Base-by-base conservation (phyloP, 1,284 basidiomycete species). In the Moesziomyces sp. region DNA sequence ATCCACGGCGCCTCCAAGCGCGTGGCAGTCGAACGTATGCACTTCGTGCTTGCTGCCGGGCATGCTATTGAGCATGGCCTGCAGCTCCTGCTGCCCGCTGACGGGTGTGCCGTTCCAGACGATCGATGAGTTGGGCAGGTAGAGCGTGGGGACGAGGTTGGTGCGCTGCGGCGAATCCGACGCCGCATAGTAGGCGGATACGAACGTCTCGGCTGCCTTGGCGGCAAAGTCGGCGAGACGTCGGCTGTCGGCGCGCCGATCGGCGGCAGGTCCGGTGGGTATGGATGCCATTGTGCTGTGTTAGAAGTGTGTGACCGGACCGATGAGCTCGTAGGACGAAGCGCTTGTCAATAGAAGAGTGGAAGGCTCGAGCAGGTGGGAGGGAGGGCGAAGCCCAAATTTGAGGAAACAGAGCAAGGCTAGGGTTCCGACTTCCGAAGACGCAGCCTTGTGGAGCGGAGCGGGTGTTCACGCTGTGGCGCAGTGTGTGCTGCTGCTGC, bases 101-200 rank as follows among this genome's bases (percentile, higher is more conserved):
- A 83, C 76, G 18, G 81, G 81, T 28, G 78, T 81, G 14, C 81
- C 81, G 30, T 83, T 83, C 81, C 81, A 83, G 2, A 81, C 78
- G 57, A 83, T 76, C n/a, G 79, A 75, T 9, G 81, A 80, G 14
- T 57, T 76, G 23, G 79, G 69, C 9, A 80, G 53, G 57, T 83
- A 83, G 14, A 83, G 70, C 0, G 80, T 81, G 0, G 81, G 81
- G 0, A 83, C 74, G 28, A 83, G 76, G 58, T 78, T 70, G 4
- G 52, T 59, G 8, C 80, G 76, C 49, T 80, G 77, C 9, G 80
- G 82, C 23, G 80, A 78, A 54, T 83, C 82, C n/a, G 79, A 74
- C 5, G 82, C 82, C 16, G 79, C 74, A 43, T 83, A 83, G 67
- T 83, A 83, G 30, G 80, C 80, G 10, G 79, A 75, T 28, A 82